phyloP scores from a whole-genome alignment of 2,329 filamentous ascomycete species.

The Epichloe bromicola region DNA sequence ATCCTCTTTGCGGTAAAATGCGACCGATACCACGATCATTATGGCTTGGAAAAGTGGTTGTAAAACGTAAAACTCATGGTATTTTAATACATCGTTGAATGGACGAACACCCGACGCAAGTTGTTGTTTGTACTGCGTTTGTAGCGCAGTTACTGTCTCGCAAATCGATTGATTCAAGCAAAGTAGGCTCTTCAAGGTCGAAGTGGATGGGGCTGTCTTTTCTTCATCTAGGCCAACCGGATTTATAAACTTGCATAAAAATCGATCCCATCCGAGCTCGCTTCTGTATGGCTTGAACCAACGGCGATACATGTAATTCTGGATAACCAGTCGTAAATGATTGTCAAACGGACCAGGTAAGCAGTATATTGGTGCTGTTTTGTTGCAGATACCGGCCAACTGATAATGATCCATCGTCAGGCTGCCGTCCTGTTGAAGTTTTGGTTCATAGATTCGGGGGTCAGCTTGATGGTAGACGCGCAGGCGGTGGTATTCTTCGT shows the following conservation, averaged over 20 bases:
- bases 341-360: not conserved
- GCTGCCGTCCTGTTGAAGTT: not conserved
- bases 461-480: not conserved
- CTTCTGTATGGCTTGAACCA: conserved; percentile 6
- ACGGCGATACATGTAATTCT: not conserved
- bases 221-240: not conserved
- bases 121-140: not conserved
- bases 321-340: not conserved
- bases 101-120: not conserved
- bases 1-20: not conserved
- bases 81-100: not conserved
- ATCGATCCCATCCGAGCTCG: conserved; percentile 4
- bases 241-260: conserved; percentile 4
- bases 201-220: not conserved
- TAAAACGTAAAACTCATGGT: not conserved
- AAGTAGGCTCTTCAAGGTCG: conserved; percentile 1
- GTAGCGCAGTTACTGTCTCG: not conserved
- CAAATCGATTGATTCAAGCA: conserved; percentile 2
- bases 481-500: not conserved
- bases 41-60: not conserved
- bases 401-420: not conserved
- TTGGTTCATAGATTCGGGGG: too few relatives aligned
- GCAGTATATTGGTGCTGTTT: not conserved
- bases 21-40: not conserved
- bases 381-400: not conserved